Evolutionary conservation across 2,329 filamentous ascomycete genomes (phyloP), one percentile per base, ranked within the genome.

Genomic region (Aspergillus fijiensis): DNA sequence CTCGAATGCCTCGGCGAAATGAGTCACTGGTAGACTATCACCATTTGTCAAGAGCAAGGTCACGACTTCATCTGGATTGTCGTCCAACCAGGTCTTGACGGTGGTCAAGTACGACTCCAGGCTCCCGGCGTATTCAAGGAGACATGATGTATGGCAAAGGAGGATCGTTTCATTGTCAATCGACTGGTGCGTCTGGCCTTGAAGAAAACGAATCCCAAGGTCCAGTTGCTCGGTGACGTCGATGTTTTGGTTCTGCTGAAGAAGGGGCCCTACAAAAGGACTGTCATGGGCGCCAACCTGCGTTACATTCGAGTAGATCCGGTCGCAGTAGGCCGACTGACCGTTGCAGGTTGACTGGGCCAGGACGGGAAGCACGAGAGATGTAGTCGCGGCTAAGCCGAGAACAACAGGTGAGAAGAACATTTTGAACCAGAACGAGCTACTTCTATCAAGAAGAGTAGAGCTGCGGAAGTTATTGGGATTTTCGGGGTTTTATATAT

Each of bases 131-230:
- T 89, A 83, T 48, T 87, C 79, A 45, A 86, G 75, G 52, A 78
- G 68, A 73, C 88, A 91, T 23, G 79, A 79, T 1, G 86, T 89
- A 69, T 91, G 88, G 72, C 88, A 89, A 70, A 88, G 77, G 65
- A 86, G 77, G 49, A 89, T 80, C 1, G 70, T 72, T 27, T 80
- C 81, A n/a, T 67, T 74, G 55, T 80, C 70, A 57, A 80, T 73
- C 42, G 81, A 75, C 35, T 70, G 65, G 67, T 88, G 87, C 2
- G 86, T 86, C 72, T 89, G 87, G 27, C 82, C 85, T 67, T 88
- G 84, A 12, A 90, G 74, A 64, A 87, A 87, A 23, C 88, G 83
- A 47, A 90, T 82, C 16, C 88, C 88, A 33, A 84, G 76, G 55
- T 84, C 74, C 10, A 90, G 79, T 69, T 89, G 87, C 2, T 77